Base-by-base conservation (phyloP, 1,139 yeast genomes). In the Scheffersomyces quercinus region DNA sequence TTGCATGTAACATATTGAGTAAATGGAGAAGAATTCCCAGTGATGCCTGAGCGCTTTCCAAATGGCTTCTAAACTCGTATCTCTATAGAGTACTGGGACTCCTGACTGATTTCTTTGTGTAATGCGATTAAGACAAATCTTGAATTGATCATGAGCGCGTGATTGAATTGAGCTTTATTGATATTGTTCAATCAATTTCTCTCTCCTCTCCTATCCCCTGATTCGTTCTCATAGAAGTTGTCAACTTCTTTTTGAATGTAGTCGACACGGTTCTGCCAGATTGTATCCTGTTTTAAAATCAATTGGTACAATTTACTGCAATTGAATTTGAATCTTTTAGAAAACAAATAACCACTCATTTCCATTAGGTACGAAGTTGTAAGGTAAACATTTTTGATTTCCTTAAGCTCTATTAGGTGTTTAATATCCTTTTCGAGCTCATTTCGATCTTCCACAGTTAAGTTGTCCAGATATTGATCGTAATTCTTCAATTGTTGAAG, bases 341-440 rank as follows among this genome's bases (percentile, higher is more conserved):
- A 40, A 14, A 38, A 36, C 9, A 46, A 26, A 26, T 46, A 46
- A 3, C 45, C 47, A n/a, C 36, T 37, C 32, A 37, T 37, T 37
- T 37, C 28, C 35, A 31, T 31, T 13, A 31, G n/a, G n/a, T 10
- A 31, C 11, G 35, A n/a, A 10, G 35, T 31, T 7, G 9, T 31
- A 7, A 14, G 24, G 9, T 31, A 31, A 20, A 31, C 10, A 31
- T 31, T 31, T 20, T 8, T 31, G 35, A 14, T 14, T 10, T 31
- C 20, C 24, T n/a, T 3, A 11, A 31, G 11, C 7, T 31, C 35
- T 11, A 31, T 31, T 31, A 31, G 5, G 5, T 11, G 20, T 4
- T 14, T 31, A 15, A 14, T 14, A n/a, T 31, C 35, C 24, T 31
- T 8, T 14, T 14, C 24, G 8, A 31, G 35, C 5, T 15, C 35